Base-by-base conservation (phyloP, 2,329 filamentous ascomycete genomes). In the Pseudopithomyces chartarum region DNA sequence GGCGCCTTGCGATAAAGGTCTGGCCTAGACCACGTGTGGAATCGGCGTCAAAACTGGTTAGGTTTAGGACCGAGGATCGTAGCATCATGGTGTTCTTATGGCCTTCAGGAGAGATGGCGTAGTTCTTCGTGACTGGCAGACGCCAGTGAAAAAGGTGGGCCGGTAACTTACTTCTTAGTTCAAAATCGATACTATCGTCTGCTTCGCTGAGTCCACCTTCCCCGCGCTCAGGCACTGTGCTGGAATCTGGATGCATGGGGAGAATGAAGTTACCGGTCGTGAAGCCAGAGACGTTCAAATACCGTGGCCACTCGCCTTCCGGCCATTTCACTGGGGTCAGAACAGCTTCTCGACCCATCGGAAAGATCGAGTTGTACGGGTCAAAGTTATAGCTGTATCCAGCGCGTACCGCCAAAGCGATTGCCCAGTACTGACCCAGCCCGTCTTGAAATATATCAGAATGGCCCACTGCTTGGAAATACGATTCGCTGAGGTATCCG, bases 1-100 rank as follows among this genome's bases (percentile, higher is more conserved):
- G 82, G 2, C 81, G 72, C 1, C 80, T 75, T 0, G 77, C 78
- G 19, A 85, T 69, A 54, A 85, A 84, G 76, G 20, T 33, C n/a
- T 29, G 53, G 6, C 53, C 53, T n/a, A n/a, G 34, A 13, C 34
- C 34, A 13, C 11, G 34, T 3, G 34, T n/a, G 13, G 34, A 36
- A 11, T 36, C 34, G 5, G 34, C 34, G 34, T 36, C 34, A 11
- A 36, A 36, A 11, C 34, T 36, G 34, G 34, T 36, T n/a, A 36
- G 15, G 34, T 36, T 36, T 5, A 36, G 34, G 6, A 36, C 15
- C 34, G 34, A 36, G 34, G 34, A 36, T 36, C 34, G 34, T 3
- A 36, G 34, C 34, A 36, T 36, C 34, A 36, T 13, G 34, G 12
- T 36, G 15, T 36, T 36, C 6, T 11, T 36, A 36, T 36, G 34